Conservation (phyloP, 2,329 filamentous ascomycete species). For the Raffaelea albimanens region DNA sequence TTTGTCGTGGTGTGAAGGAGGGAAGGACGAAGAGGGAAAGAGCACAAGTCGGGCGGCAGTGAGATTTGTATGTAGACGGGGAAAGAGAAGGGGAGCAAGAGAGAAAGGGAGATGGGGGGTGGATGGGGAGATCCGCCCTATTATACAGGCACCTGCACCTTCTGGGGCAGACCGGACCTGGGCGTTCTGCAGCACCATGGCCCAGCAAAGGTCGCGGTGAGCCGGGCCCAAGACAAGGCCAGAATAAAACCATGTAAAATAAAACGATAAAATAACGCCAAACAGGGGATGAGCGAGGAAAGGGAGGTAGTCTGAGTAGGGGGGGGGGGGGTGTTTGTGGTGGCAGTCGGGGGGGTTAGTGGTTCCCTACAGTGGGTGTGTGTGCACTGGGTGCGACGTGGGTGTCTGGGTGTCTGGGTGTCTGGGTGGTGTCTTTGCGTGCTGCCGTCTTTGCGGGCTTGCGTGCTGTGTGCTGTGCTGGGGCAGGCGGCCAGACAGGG, state of each 20-base stretch:
- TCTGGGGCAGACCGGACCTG: not conserved
- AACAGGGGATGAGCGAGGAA: not conserved
- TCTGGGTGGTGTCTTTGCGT: too few relatives aligned
- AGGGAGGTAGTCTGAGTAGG: slow-evolving; percentile 1
- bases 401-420: too few relatives aligned
- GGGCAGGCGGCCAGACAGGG: not conserved
- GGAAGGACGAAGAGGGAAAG: too few relatives aligned
- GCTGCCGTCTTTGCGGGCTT: too few relatives aligned
- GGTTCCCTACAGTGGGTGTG: not conserved
- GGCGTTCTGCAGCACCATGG: not conserved
- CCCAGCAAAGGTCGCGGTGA: not conserved
- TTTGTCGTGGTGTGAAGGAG: too few relatives aligned
- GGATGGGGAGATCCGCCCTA: slow-evolving; percentile 8
- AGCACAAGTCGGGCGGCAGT: not conserved
- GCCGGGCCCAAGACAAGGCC: too few relatives aligned
- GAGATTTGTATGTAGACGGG: not conserved
- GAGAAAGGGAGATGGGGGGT: slow-evolving; percentile 4
- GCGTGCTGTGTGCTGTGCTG: too few relatives aligned
- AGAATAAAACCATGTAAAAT: too few relatives aligned
- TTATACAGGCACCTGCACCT: slow-evolving; percentile 2
- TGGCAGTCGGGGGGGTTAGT: not conserved
- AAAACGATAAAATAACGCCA: too few relatives aligned
- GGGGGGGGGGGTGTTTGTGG: not conserved
- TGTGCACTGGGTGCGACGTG: not conserved
- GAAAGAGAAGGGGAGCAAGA: not conserved